Evolutionary conservation across 345 rosid genomes (phyloP), one percentile per base, ranked within the genome.

Genomic region (Populus nigra): DNA sequence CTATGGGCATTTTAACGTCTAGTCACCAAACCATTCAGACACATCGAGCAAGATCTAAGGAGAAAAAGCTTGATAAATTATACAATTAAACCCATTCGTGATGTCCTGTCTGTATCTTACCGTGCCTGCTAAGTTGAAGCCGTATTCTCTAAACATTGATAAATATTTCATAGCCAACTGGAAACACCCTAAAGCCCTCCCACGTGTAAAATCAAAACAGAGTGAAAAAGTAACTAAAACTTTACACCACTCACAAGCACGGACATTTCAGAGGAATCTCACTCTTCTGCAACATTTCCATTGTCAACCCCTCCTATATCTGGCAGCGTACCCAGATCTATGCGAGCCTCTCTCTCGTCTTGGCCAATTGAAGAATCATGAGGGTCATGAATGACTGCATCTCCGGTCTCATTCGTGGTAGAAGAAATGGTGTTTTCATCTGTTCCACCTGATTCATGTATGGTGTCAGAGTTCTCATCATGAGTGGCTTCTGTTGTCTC

Each of bases 251-350:
- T 68, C 77, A 68, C 45, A 72, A 62, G 47, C 77, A 75, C 41
- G 33, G 41, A 39, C 61, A 45, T 68, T 68, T 69, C 38, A 1
- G 43, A 67, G n/a, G 41, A 67, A 67, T 69, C 73, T 86, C 84
- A 84, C 82, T 90, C 90, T 76, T 90, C 84, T 50, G 85, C 86
- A 36, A 80, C 73, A 65, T 87, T 88, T 31, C 83, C 85, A 22
- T 72, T 81, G 82, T 84, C 72, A 65, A 65, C 71, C 53, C 78
- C 86, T 73, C 80, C 86, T 43, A 79, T 69, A 79, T 88, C 89
- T 47, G 93, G 89, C 62, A 91, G 77, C 8, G 89, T 86, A 50
- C 74, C 84, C 79, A 86, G 81, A 84, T 91, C 90, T 17, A 83
- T 80, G 71, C 72, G 88, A 47, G 84, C 83, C 57, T 86, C 88